Conservation (phyloP, 148 eudicot species). For the Limonium bicolor region DNA sequence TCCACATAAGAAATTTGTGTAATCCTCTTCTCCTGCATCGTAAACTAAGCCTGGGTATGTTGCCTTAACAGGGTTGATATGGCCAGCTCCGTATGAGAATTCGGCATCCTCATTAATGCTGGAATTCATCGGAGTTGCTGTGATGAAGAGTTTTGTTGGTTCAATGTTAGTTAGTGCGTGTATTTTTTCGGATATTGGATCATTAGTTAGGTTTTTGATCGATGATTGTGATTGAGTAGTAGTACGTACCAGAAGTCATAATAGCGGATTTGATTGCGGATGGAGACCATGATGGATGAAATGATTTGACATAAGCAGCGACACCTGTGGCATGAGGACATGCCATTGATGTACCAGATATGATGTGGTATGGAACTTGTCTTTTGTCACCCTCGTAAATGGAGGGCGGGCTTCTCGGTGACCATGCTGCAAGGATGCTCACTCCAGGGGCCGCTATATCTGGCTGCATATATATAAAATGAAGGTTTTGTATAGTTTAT, state of each 20-base stretch:
- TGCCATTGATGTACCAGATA: constrained; percentile 25
- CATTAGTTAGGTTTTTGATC: background rate
- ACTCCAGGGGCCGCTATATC: constrained; percentile 34
- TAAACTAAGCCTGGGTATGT: constrained; percentile 20
- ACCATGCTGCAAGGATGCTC: constrained; percentile 23
- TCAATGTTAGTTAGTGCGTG: background rate
- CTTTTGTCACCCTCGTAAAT: constrained; percentile 10
- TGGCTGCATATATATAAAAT: constrained; percentile 12
- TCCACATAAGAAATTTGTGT: constrained; percentile 17
- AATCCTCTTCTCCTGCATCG: constrained; percentile 12
- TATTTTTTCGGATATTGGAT: background rate
- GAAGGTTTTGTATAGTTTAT: background rate
- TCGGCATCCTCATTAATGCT: constrained; percentile 11
- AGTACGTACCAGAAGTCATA: constrained; percentile 20
- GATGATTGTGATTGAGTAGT: background rate
- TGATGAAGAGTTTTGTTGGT: background rate
- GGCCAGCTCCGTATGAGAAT: constrained; percentile 25
- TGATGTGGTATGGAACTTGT: constrained; percentile 12
- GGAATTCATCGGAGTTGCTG: constrained; percentile 18
- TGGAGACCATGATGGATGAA: constrained; percentile 21
- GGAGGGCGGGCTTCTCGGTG: constrained; percentile 10
- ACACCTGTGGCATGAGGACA: constrained; percentile 25
- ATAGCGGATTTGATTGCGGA: constrained; percentile 26
- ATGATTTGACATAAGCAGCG: constrained; percentile 26
- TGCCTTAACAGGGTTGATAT: constrained; percentile 15